Percentiles rank a stretch among this genome's conserved stretches.
Conservation (phyloP, 2,329 filamentous ascomycete genomes). For the Ceratocystis destructans region DNA sequence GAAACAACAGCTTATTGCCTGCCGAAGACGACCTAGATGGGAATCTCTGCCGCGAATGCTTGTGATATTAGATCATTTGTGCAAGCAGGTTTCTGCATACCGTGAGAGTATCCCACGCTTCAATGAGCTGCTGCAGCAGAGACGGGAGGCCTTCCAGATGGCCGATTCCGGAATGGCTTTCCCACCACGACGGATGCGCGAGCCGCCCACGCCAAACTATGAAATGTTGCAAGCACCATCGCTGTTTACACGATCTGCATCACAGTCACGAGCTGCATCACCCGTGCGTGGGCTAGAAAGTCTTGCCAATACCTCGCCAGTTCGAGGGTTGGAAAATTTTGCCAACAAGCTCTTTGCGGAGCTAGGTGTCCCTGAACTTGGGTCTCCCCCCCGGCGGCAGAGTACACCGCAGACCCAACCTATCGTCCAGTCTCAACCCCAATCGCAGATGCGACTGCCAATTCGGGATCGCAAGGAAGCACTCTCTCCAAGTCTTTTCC, state of each 20-base stretch:
- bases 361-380: conserved; percentile 35
- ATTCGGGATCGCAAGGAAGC: conserved; percentile 36
- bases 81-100: conserved; percentile 49
- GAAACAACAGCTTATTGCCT: conserved; percentile 23
- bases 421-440: neutral
- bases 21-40: conserved; percentile 42
- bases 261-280: conserved; percentile 32
- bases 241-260: conserved; percentile 30
- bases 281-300: conserved; percentile 35
- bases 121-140: conserved; percentile 54
- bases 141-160: conserved; percentile 49
- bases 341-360: conserved; percentile 51
- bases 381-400: conserved; percentile 4
- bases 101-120: conserved; percentile 55
- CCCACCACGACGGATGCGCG: conserved; percentile 22
- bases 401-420: conserved; percentile 34
- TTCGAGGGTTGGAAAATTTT: conserved; percentile 39
- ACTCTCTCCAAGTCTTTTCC: conserved; percentile 12
- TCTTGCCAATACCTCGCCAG: conserved; percentile 3
- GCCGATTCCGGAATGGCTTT: conserved; percentile 37
- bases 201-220: conserved; percentile 20
- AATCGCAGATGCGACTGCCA: neutral
- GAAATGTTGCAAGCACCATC: conserved; percentile 17
- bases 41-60: conserved; percentile 42
- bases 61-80: conserved; percentile 43